phyloP scores from a whole-genome alignment of 2,329 filamentous ascomycete species.

The Mycocentrospora acerina region DNA sequence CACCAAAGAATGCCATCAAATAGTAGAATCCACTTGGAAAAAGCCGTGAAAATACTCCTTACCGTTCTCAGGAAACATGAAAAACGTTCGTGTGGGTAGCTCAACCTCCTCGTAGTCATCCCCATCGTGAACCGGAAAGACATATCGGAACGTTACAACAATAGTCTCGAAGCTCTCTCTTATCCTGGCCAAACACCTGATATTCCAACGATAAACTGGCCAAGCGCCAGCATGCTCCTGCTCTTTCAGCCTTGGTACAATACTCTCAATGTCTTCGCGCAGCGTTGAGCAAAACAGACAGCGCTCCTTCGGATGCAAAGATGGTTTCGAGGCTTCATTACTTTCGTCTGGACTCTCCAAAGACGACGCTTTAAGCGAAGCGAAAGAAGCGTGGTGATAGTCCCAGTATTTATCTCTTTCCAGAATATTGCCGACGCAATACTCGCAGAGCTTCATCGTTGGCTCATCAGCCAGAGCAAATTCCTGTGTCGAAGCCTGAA shows the following conservation, averaged over 20 bases:
- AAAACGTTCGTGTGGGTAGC: conserved; percentile 16
- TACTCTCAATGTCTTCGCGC: conserved; percentile 8
- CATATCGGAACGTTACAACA: conserved; percentile 20
- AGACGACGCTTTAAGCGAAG: conserved; percentile 1
- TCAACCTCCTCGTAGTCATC: neutral
- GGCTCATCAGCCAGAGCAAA: no score
- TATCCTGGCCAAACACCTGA: conserved; percentile 15
- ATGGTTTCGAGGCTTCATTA: neutral
- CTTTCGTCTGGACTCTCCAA: neutral
- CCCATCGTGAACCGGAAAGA: conserved; percentile 3
- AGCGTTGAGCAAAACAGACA: conserved; percentile 19
- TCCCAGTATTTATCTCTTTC: conserved; percentile 8
- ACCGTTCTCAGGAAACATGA: conserved; percentile 19
- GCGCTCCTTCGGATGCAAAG: neutral
- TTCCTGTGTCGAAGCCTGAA: no score
- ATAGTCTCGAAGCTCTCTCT: conserved; percentile 16
- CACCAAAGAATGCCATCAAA: neutral
- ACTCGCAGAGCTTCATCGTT: conserved; percentile 9
- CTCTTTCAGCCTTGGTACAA: conserved; percentile 10
- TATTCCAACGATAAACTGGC: conserved; percentile 22
- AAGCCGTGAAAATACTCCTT: neutral
- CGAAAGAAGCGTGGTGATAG: conserved; percentile 6
- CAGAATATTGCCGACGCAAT: conserved; percentile 6
- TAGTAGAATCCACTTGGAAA: neutral
- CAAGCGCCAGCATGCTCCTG: conserved; percentile 3